A percentile compares a stretch with the other conserved stretches of the same genome.
Evolutionary conservation across 1,284 basidiomycete genomes (phyloP).

Genomic region (Exobasidium cylindrosporum): DNA sequence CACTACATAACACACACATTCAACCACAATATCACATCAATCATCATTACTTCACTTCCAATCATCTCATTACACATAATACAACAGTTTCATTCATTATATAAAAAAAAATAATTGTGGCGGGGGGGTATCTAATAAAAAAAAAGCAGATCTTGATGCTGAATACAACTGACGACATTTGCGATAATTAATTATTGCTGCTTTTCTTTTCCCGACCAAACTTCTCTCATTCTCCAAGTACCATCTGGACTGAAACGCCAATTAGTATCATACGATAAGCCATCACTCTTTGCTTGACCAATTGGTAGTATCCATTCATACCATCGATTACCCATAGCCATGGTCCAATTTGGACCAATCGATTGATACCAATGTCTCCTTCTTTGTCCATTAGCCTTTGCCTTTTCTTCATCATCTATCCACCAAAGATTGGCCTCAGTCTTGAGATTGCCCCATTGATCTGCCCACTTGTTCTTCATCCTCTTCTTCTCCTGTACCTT

Average conservation of each 20-base stretch:
- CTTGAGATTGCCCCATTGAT: constrained; percentile 70
- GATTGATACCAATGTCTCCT: constrained; percentile 53
- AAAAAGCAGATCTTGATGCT: too few species aligned
- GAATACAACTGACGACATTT: too few species aligned
- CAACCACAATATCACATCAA: neutral
- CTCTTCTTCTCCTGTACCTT: constrained; percentile 19
- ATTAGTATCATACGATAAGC: constrained; percentile 67
- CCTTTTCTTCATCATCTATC: constrained; percentile 58
- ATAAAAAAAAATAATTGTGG: too few species aligned
- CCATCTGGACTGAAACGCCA: constrained; percentile 72
- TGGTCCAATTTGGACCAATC: constrained; percentile 65
- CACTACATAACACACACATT: too few species aligned
- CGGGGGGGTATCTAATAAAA: too few species aligned
- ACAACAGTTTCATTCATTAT: too few species aligned
- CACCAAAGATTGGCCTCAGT: constrained; percentile 83
- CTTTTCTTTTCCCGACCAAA: constrained; percentile 63
- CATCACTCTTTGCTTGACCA: constrained; percentile 63
- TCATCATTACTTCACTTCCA: neutral
- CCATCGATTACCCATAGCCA: constrained; percentile 68
- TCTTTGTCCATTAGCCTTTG: constrained; percentile 4
- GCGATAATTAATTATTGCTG: neutral
- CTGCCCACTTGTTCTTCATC: constrained; percentile 63
- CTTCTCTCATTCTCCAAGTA: constrained; percentile 64
- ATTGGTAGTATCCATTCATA: constrained; percentile 74
- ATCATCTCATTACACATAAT: neutral